Conservation (phyloP, 129 eudicot species). For the Solidago caesia region DNA sequence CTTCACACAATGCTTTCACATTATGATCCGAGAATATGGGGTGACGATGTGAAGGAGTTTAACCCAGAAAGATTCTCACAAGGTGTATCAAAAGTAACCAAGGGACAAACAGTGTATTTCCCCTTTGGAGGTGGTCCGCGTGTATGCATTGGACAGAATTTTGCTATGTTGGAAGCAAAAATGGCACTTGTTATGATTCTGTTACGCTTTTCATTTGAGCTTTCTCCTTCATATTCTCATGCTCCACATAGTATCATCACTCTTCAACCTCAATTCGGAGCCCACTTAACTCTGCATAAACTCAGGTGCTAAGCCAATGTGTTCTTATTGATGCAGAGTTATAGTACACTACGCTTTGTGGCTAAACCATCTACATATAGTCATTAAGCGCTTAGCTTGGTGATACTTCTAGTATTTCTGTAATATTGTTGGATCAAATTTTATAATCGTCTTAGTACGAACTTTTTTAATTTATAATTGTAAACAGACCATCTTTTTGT, state of each 20-base stretch:
- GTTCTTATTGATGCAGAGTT: neutral
- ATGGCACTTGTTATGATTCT: conserved; percentile 6
- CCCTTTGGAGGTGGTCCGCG: conserved; percentile 17
- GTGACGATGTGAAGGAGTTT: conserved; percentile 27
- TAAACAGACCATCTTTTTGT: no score
- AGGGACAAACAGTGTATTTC: conserved; percentile 1
- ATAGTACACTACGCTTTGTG: neutral
- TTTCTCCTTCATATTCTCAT: conserved; percentile 2
- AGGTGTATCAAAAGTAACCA: conserved; percentile 3
- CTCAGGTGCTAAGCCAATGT: neutral
- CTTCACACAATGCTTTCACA: conserved; percentile 22
- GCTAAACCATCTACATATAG: neutral
- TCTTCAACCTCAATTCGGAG: conserved; percentile 5
- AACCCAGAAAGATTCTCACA: conserved; percentile 17
- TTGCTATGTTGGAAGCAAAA: conserved; percentile 15
- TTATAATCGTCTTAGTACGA: neutral
- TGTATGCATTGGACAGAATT: conserved; percentile 7
- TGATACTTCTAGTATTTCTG: neutral
- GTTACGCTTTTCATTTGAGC: neutral
- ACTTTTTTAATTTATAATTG: neutral
- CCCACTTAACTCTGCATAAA: conserved; percentile 1
- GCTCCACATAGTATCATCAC: conserved; percentile 14
- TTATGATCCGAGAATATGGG: conserved; percentile 22
- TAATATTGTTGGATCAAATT: neutral
- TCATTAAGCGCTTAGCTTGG: neutral